Evolutionary conservation across 495 filamentous ascomycete genomes (phyloP).

Genomic region (Penicillium nucicola): DNA sequence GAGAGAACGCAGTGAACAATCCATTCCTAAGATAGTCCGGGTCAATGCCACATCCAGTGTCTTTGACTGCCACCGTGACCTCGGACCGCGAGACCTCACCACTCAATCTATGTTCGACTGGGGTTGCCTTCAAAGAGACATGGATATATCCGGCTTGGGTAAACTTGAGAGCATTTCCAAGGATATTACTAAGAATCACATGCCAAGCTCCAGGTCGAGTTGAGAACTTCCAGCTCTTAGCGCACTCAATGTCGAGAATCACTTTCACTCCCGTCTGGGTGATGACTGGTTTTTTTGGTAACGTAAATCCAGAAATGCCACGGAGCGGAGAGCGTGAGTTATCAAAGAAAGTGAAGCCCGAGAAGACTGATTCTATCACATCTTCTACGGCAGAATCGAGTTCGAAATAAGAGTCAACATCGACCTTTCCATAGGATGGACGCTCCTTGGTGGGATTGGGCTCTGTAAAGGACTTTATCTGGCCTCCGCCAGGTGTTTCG

Average conservation of each 20-base stretch:
- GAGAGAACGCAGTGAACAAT: constrained; percentile 64
- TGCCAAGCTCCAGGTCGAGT: constrained; percentile 13
- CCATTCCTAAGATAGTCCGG: constrained; percentile 59
- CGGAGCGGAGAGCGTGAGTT: constrained; percentile 1
- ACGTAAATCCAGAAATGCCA: background rate
- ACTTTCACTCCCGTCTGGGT: constrained; percentile 29
- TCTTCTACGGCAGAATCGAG: constrained; percentile 50
- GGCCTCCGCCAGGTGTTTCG: background rate
- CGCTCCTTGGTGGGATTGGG: background rate
- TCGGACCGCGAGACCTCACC: constrained; percentile 3
- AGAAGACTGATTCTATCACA: constrained; percentile 53
- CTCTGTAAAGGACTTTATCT: background rate
- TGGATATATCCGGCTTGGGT: constrained; percentile 25
- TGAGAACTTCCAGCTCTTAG: constrained; percentile 11
- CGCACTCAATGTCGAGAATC: constrained; percentile 47
- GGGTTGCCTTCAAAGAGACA: constrained; percentile 9
- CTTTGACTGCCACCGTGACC: constrained; percentile 45
- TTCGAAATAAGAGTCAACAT: constrained; percentile 13
- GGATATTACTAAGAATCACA: constrained; percentile 32
- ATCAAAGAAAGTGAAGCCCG: constrained; percentile 30
- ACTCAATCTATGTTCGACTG: constrained; percentile 1
- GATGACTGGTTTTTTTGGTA: background rate
- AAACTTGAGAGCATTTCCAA: constrained; percentile 38
- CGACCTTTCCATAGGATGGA: background rate
- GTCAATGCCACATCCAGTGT: constrained; percentile 63